Conservation (phyloP, 2,329 filamentous ascomycete genomes). For the Cephalotrichum gorgonifer region DNA sequence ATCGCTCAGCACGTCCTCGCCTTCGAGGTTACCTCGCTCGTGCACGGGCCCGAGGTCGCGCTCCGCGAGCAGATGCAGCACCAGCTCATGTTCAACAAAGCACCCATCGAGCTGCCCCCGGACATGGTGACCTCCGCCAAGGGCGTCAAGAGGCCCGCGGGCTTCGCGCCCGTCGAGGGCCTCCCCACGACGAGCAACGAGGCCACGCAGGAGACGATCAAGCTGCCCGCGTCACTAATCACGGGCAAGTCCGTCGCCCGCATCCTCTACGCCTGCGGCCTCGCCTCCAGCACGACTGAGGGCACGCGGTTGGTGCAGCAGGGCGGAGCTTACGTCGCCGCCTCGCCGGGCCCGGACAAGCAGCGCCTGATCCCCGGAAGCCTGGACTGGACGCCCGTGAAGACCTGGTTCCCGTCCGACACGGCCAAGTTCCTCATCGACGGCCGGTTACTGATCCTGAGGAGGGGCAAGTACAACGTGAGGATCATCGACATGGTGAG, state of each 20-base stretch:
- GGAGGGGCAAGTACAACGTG: slow-evolving; percentile 54
- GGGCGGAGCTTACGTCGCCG: slow-evolving; percentile 52
- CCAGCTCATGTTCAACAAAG: slow-evolving; percentile 33
- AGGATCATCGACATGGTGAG: slow-evolving; percentile 49
- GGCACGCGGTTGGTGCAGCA: slow-evolving; percentile 45
- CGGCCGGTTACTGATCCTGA: slow-evolving; percentile 45
- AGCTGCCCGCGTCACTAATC: slow-evolving; percentile 49
- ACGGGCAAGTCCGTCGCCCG: slow-evolving; percentile 41
- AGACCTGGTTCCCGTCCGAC: slow-evolving; percentile 45
- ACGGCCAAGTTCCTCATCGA: slow-evolving; percentile 52
- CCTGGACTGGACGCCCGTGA: slow-evolving; percentile 52
- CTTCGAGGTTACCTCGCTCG: slow-evolving; percentile 67
- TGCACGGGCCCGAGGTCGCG: slow-evolving; percentile 62
- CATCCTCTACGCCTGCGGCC: slow-evolving; percentile 49
- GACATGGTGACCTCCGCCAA: slow-evolving; percentile 6
- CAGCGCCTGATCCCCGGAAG: slow-evolving; percentile 33
- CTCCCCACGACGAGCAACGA: slow-evolving; percentile 27
- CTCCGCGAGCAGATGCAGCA: slow-evolving; percentile 48
- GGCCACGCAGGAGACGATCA: slow-evolving; percentile 41
- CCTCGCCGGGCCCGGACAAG: slow-evolving; percentile 27
- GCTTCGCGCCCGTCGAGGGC: slow-evolving; percentile 10
- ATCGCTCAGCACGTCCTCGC: slow-evolving; percentile 77
- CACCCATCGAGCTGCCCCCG: slow-evolving; percentile 3
- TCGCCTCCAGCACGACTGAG: slow-evolving; percentile 45
- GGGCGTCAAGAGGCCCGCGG: slow-evolving; percentile 5